Evolutionary conservation across 169 alveolate genomes (phyloP).

Genomic region (Perkinsus marinus): DNA sequence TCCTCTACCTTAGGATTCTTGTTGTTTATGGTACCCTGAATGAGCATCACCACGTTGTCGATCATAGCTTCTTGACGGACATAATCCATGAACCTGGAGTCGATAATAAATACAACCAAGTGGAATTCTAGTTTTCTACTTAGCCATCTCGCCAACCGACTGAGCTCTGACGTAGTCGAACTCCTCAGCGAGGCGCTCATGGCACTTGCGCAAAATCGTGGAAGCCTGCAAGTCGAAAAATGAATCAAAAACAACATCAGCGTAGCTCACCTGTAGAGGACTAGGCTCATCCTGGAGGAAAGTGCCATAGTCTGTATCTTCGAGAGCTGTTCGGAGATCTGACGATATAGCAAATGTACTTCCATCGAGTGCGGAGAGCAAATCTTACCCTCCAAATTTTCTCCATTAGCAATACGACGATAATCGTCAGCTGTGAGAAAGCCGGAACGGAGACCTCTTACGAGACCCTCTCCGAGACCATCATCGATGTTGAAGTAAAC

Average conservation of each 20-base stretch:
- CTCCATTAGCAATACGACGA: slow-evolving; percentile 61
- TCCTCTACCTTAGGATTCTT: slow-evolving; percentile 50
- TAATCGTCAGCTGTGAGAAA: slow-evolving; percentile 87
- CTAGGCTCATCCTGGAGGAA: slow-evolving; percentile 84
- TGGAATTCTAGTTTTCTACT: no score
- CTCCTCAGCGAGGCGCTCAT: slow-evolving; percentile 90
- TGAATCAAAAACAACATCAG: not conserved
- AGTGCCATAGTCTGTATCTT: slow-evolving; percentile 91
- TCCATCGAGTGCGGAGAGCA: not conserved
- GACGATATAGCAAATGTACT: not conserved
- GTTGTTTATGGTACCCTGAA: slow-evolving; percentile 90
- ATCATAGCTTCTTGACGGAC: slow-evolving; percentile 84
- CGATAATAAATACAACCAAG: not conserved
- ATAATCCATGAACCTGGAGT: slow-evolving; percentile 30
- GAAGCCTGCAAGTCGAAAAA: slow-evolving; percentile 4
- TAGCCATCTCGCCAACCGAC: not conserved
- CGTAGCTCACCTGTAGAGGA: slow-evolving; percentile 59
- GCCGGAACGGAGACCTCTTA: slow-evolving; percentile 85
- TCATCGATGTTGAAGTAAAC: slow-evolving; percentile 73
- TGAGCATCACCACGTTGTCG: slow-evolving; percentile 91
- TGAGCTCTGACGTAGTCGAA: slow-evolving; percentile 45
- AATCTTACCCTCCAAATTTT: slow-evolving; percentile 59
- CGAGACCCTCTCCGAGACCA: slow-evolving; percentile 92
- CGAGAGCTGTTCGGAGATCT: slow-evolving; percentile 74
- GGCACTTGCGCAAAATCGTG: slow-evolving; percentile 69